Base-by-base conservation (phyloP, 768 basidiomycete species). In the Pholiota conissans region DNA sequence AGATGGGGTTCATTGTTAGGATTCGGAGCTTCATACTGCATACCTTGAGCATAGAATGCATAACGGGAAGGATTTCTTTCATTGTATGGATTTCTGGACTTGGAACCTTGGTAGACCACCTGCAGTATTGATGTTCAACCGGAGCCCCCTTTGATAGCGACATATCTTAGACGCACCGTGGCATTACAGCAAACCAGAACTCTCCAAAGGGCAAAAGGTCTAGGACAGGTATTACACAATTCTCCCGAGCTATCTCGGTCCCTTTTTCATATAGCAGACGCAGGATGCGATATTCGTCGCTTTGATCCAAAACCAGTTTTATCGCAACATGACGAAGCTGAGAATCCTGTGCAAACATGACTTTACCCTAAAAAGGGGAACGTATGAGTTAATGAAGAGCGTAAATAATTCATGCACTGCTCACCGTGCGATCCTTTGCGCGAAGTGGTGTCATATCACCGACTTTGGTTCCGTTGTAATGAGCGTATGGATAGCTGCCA, bases 301-400 rank as follows among this genome's bases (percentile, higher is more conserved):
- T 60, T 8, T 57, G 52, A 14, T 58, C 50, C 52, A 39, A 57
- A 0, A 69, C 63, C 8, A 64, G 35, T 49, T 73, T 72, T n/a
- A 73, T 63, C 0, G 66, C 71, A 14, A 73, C 67, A 51, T 70
- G 71, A 1, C 59, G 63, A 16, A 35, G 13, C 20, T 63, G 34
- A 10, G 49, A 10, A 42, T 70, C 65, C 49, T 70, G 66, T 5
- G 69, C 69, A 52, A 58, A 68, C 7, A 37, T 22, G 2, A 56
- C 20, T 5, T 34, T 24, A 20, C 47, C 47, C 55, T 56, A n/a
- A n/a, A n/a, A 29, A 29, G 24, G 22, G 5, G 20, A 49, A 20
- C 7, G 35, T 18, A 11, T 14, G 6, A 16, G 16, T 13, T 7
- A 26, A 2, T 20, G 22, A n/a, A n/a, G n/a, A n/a, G n/a, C n/a